Conservation (phyloP, 306 rosid species). For the Erythrophleum fordii region DNA sequence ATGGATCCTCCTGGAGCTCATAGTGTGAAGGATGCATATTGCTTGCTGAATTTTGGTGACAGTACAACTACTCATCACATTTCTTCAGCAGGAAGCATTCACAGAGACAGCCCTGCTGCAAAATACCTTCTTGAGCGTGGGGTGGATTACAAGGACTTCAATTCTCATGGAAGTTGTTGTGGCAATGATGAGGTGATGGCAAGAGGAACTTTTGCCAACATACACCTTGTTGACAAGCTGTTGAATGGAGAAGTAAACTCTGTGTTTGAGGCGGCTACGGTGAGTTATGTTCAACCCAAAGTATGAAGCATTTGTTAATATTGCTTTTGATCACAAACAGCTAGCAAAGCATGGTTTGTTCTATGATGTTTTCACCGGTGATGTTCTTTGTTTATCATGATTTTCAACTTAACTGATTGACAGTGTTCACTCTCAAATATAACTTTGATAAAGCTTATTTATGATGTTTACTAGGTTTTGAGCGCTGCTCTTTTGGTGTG, state of each 20-base stretch:
- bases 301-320: neutral
- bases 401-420: neutral
- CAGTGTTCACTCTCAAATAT: neutral
- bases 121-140: conserved; percentile 80
- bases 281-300: conserved; percentile 36
- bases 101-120: conserved; percentile 96
- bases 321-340: neutral
- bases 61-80: conserved; percentile 96
- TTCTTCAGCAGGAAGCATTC: conserved; percentile 95
- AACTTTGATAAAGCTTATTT: conserved; percentile 1
- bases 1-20: conserved; percentile 86
- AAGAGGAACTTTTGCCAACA: conserved; percentile 94
- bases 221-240: conserved; percentile 90
- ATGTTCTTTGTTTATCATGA: conserved; percentile 7
- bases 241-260: conserved; percentile 87
- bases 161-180: conserved; percentile 93
- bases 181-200: conserved; percentile 98
- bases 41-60: conserved; percentile 88
- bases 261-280: conserved; percentile 81
- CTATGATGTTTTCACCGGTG: neutral
- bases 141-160: conserved; percentile 85
- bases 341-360: neutral
- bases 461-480: conserved; percentile 2
- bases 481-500: neutral
- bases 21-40: conserved; percentile 91